Base-by-base conservation (phyloP, 1,284 basidiomycete genomes). In the Sporisorium graminicola region DNA sequence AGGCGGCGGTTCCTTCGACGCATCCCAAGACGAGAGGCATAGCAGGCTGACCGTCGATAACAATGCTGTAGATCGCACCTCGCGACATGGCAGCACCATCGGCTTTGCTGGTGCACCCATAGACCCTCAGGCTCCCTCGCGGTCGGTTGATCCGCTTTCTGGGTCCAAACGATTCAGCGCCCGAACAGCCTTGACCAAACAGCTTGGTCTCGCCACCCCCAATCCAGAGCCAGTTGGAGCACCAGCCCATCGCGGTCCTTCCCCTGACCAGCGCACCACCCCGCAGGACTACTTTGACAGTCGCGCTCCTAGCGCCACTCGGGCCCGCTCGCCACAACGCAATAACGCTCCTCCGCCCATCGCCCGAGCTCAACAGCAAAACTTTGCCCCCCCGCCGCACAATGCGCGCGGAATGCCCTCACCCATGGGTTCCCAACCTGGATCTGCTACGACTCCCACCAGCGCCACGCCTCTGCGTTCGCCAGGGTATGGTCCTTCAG, bases 61-160 rank as follows among this genome's bases (percentile, higher is more conserved):
- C 64, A 65, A 76, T 26, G 58, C 60, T 18, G 73, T 74, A 29
- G 78, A 80, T 35, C 68, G 70, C 31, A 65, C 62, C 1, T 76
- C 69, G 7, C 68, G 79, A 26, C 74, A 78, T 44, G 79, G 79
- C 43, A 79, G 77, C 59, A 74, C 73, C 35, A 80, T 80, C 42
- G 74, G 75, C 50, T 80, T 80, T 33, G 62, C 43, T 33, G 65
- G 58, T 18, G 49, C 47, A 18, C 55, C 58, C 22, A 20, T 44
- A 22, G 46, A 71, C 8, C 27, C 14, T 18, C 31, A 43, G 5
- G 13, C 16, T 26, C 22, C 58, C 14, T 31, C 69, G 12, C 42
- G n/a, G 18, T 33, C 58, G 10, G 37, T 43, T 10, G 27, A 67
- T 26, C 12, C 50, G 13, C 27, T 22, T 58, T 22, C 52, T 29